Evolutionary conservation across 148 eudicot genomes (phyloP).

Genomic region (Fagopyrum esculentum): DNA sequence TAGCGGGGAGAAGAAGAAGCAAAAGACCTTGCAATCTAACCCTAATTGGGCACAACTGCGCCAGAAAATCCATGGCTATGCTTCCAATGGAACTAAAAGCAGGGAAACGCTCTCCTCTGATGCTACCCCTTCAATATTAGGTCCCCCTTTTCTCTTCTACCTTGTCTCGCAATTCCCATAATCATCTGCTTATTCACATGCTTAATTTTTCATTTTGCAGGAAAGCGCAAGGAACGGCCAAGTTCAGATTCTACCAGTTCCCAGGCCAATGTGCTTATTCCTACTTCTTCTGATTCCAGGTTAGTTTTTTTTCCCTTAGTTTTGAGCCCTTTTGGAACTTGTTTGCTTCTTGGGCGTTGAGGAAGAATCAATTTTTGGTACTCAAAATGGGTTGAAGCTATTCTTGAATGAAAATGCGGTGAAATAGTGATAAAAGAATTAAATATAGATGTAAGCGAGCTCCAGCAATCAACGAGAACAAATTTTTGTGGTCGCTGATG

Average conservation of each 20-base stretch:
- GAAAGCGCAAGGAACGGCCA: slow-evolving; percentile 15
- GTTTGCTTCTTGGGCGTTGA: background rate
- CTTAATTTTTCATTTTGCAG: slow-evolving; percentile 6
- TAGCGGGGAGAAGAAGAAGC: slow-evolving; percentile 8
- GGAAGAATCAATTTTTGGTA: background rate
- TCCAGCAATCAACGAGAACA: background rate
- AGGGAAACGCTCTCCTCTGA: background rate
- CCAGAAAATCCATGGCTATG: background rate
- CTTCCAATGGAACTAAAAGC: background rate
- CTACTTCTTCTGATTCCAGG: slow-evolving; percentile 19
- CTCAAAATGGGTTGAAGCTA: background rate
- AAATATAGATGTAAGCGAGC: background rate
- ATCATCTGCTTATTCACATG: background rate
- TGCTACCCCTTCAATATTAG: background rate
- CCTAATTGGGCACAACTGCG: slow-evolving; percentile 9
- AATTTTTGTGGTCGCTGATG: background rate
- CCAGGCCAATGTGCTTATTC: slow-evolving; percentile 9
- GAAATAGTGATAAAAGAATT: background rate
- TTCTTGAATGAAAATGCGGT: background rate
- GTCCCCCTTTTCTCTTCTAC: background rate
- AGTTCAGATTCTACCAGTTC: background rate
- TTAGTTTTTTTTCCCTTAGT: background rate
- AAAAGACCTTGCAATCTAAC: background rate
- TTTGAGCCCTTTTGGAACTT: background rate
- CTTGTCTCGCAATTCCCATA: background rate